Base-by-base conservation (phyloP, 1,284 basidiomycete species). In the Trametes versicolor region DNA sequence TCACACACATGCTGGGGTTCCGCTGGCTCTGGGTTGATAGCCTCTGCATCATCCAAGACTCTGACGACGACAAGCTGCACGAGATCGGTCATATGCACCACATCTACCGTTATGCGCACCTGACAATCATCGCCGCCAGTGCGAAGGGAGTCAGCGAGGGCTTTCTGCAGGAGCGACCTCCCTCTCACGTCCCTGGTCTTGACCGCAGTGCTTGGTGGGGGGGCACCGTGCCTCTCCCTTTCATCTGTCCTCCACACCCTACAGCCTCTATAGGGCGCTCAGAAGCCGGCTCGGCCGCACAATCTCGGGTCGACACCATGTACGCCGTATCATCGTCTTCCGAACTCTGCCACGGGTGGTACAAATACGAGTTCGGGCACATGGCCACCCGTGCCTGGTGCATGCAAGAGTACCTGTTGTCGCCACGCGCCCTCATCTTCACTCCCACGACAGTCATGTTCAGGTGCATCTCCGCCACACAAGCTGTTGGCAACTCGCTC, bases 361-460 rank as follows among this genome's bases (percentile, higher is more conserved):
- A 8, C 7, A 32, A 2, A 15, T 15, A 32, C 12, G 19, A 50
- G 7, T 27, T 50, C 3, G 48, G 21, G 56, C 53, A 45, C 65
- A 54, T 69, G 23, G 52, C 45, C 41, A 32, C 54, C 34, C 65
- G 65, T 10, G 67, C 60, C 2, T 69, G 67, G 67, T 69, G 67
- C 56, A 43, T 69, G 21, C 50, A 64, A 25, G 64, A 69, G 56
- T 53, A 49, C 21, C 43, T 69, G 15, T 54, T 69, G 34, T 66
- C 67, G 5, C 47, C 64, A 8, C 59, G 67, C 21, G 49, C 60
- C 15, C 63, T 69, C 32, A 50, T 66, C 10, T 69, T 62, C 29
- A 56, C 65, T 6, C 60, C 67, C 2, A 57, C 60, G 27, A 60
- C 67, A 13, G 54, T 69, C n/a, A 62, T 64, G 34, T 58, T 60